Base-by-base conservation (phyloP, 2,329 filamentous ascomycete genomes). In the Arthrobotrys conoides region DNA sequence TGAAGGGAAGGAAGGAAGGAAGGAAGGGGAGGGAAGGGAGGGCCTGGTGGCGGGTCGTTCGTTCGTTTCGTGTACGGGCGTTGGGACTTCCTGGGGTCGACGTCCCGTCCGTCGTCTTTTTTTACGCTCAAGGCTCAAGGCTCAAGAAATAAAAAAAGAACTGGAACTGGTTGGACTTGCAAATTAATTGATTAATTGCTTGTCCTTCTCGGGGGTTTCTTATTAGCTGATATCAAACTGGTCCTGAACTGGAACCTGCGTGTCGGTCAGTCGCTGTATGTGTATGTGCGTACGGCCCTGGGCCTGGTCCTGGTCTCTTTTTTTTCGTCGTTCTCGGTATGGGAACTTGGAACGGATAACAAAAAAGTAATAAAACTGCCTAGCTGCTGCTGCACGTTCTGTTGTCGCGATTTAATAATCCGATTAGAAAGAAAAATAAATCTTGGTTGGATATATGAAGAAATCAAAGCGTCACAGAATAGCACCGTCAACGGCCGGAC, bases 1-100 rank as follows among this genome's bases (percentile, higher is more conserved):
- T 46, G 63, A 49, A 65, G 18, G 61, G 61, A 41, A 8, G n/a
- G 46, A 24, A 22, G 46, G n/a, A 8, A 14, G 5, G 61, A 64
- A 46, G 22, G 59, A 27, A 64, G 36, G 36, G 36, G 18, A 6
- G 36, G 53, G 48, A 4, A 41, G 30, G 49, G 49, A 38, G n/a
- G 68, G 57, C 68, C 68, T 71, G 57, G 69, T 53, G 30, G 66
- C 36, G 24, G 53, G 66, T 69, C 65, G 66, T 53, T 59, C 38
- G 53, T 49, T 70, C 66, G 66, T 70, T 63, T 71, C 67, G 67
- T 71, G 53, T 71, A 71, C 55, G 41, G 67, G 57, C 57, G 57
- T 44, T 61, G 57, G 57, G 57, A 44, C 41, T 53, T 71, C 44
- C 44, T 63, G 49, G 65, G 51, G 12, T n/a, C n/a, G n/a, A n/a